phyloP scores from a whole-genome alignment of 306 rosid species.

The Cucurbita ficifolia region DNA sequence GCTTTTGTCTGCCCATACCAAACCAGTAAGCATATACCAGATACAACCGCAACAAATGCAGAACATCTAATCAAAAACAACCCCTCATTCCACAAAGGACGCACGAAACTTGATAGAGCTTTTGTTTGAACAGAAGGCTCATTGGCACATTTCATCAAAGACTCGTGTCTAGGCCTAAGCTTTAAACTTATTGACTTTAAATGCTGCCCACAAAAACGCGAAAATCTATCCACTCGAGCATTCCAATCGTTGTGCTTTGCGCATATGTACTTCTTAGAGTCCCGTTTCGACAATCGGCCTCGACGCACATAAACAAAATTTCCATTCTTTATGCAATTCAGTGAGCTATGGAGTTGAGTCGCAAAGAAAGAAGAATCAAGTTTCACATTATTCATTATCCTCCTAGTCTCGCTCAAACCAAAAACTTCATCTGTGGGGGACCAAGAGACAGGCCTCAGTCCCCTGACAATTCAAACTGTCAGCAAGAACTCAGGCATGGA shows the following conservation, averaged over 20 bases:
- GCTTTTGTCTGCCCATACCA: conserved; percentile 70
- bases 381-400: conserved; percentile 41
- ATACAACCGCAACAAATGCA: conserved; percentile 45
- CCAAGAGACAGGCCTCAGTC: conserved; percentile 45
- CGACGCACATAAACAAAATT: conserved; percentile 20
- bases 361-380: conserved; percentile 45
- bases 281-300: conserved; percentile 20
- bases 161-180: conserved; percentile 25
- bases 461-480: conserved; percentile 21
- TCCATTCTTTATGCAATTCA: conserved; percentile 16
- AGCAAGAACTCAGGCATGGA: conserved; percentile 9
- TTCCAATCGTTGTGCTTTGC: conserved; percentile 36
- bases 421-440: conserved; percentile 29
- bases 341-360: conserved; percentile 28
- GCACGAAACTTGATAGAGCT: conserved; percentile 31
- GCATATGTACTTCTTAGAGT: conserved; percentile 18
- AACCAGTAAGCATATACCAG: conserved; percentile 57
- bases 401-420: conserved; percentile 14
- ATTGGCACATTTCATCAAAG: conserved; percentile 42
- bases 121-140: conserved; percentile 38
- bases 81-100: conserved; percentile 56
- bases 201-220: conserved; percentile 44
- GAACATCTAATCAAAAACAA: conserved; percentile 59
- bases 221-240: conserved; percentile 35
- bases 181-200: conserved; percentile 42